phyloP scores from a whole-genome alignment of 2,329 filamentous ascomycete species.

The Xylariaceae sp. region DNA sequence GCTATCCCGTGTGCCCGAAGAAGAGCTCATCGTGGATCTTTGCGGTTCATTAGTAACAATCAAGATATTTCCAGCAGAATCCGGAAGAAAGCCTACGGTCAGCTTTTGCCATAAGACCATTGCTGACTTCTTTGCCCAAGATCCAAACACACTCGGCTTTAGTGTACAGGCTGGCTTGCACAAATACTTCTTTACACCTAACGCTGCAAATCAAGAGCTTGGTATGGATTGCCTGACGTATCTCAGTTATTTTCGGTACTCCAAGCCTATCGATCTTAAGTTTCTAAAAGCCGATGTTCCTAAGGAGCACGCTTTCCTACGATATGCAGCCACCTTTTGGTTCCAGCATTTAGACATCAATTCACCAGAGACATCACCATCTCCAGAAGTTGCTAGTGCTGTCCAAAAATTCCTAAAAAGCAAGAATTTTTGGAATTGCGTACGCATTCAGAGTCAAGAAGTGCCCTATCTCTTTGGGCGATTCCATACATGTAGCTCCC shows the following conservation, averaged over 20 bases:
- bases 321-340: slow-evolving; percentile 23
- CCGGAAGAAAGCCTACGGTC: not conserved
- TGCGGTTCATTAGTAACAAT: slow-evolving; percentile 19
- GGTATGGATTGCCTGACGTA: slow-evolving; percentile 23
- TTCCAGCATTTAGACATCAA: slow-evolving; percentile 19
- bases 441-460: slow-evolving; percentile 18
- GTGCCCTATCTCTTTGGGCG: slow-evolving; percentile 21
- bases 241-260: slow-evolving; percentile 20
- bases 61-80: not conserved
- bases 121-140: slow-evolving; percentile 20
- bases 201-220: slow-evolving; percentile 13
- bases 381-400: not conserved
- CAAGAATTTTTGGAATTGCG: slow-evolving; percentile 24
- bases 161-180: slow-evolving; percentile 2
- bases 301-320: slow-evolving; percentile 22
- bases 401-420: slow-evolving; percentile 16
- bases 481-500: slow-evolving; percentile 12
- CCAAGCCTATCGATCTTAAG: slow-evolving; percentile 16
- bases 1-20: slow-evolving; percentile 11
- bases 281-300: slow-evolving; percentile 8
- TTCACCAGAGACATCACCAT: slow-evolving; percentile 4
- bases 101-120: slow-evolving; percentile 24
- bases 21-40: slow-evolving; percentile 17
- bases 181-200: slow-evolving; percentile 17
- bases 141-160: slow-evolving; percentile 5